Evolutionary conservation across 306 rosid species (phyloP).

Genomic region (Quercus dentata): DNA sequence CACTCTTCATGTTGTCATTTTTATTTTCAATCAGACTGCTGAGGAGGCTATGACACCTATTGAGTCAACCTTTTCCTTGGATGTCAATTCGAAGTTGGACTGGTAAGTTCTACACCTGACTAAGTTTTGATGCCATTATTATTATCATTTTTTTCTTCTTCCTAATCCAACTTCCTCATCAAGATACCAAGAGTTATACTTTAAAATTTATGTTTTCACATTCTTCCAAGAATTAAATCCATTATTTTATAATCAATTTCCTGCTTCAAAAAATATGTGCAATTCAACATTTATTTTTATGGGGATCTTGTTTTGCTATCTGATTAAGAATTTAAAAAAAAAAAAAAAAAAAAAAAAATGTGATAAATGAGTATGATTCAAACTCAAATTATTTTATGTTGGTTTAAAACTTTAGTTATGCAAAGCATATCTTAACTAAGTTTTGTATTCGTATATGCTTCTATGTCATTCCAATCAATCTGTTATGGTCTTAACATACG

Average conservation of each 20-base stretch:
- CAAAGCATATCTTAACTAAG: background rate
- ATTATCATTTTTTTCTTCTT: background rate
- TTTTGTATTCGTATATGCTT: too few species aligned
- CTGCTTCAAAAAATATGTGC: background rate
- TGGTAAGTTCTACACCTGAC: conserved; percentile 52
- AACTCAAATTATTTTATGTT: background rate
- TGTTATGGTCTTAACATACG: background rate
- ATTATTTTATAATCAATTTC: background rate
- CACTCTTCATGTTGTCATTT: conserved; percentile 1
- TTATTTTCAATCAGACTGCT: conserved; percentile 61
- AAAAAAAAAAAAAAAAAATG: too few species aligned
- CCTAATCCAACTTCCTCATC: background rate
- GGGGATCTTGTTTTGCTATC: background rate
- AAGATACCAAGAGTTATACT: background rate
- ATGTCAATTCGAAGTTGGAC: conserved; percentile 89
- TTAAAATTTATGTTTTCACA: background rate
- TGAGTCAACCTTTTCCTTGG: conserved; percentile 91
- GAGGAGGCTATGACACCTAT: conserved; percentile 98
- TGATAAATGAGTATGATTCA: background rate
- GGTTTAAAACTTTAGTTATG: background rate
- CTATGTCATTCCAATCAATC: background rate
- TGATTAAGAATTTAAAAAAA: background rate
- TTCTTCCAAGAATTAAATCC: background rate
- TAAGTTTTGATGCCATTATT: background rate
- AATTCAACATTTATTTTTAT: background rate